Evolutionary conservation across 2,329 filamentous ascomycete genomes (phyloP).

Genomic region (Trichoderma afroharzianum): DNA sequence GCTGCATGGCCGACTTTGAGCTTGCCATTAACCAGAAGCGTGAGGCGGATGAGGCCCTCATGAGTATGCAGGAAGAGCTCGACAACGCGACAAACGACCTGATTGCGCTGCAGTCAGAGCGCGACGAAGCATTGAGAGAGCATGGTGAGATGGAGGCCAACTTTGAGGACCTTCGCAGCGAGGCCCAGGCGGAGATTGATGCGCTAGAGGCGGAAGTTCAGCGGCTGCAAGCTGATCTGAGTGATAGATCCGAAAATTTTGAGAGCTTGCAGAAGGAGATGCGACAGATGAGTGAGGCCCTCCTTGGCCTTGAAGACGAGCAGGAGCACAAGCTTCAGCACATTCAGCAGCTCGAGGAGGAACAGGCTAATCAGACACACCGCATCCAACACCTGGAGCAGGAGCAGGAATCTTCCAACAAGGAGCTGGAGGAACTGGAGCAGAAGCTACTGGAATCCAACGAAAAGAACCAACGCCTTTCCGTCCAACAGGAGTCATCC

Average conservation of each 20-base stretch:
- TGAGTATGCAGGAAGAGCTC: slow-evolving; percentile 74
- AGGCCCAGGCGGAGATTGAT: slow-evolving; percentile 65
- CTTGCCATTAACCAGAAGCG: slow-evolving; percentile 61
- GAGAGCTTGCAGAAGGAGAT: slow-evolving; percentile 90
- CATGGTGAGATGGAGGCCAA: slow-evolving; percentile 56
- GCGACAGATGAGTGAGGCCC: slow-evolving; percentile 81
- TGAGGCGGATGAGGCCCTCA: slow-evolving; percentile 54
- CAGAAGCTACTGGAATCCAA: slow-evolving; percentile 79
- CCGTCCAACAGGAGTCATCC: slow-evolving; percentile 87
- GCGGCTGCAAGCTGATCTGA: slow-evolving; percentile 66
- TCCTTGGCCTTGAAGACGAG: slow-evolving; percentile 86
- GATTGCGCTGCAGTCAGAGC: slow-evolving; percentile 73
- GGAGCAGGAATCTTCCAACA: slow-evolving; percentile 78
- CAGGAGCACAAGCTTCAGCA: slow-evolving; percentile 73
- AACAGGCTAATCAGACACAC: slow-evolving; percentile 71
- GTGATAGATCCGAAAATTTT: slow-evolving; percentile 80
- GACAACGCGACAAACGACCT: slow-evolving; percentile 77
- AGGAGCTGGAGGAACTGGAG: slow-evolving; percentile 82
- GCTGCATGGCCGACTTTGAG: slow-evolving; percentile 76
- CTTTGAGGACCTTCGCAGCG: slow-evolving; percentile 58
- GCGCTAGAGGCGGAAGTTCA: slow-evolving; percentile 67
- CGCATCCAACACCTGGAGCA: slow-evolving; percentile 79
- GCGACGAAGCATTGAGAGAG: slow-evolving; percentile 76
- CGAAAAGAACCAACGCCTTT: slow-evolving; percentile 80
- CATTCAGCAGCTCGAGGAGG: slow-evolving; percentile 78